Conservation (phyloP, 108 stramenopile genomes). For the Nannochloropsis granulata region DNA sequence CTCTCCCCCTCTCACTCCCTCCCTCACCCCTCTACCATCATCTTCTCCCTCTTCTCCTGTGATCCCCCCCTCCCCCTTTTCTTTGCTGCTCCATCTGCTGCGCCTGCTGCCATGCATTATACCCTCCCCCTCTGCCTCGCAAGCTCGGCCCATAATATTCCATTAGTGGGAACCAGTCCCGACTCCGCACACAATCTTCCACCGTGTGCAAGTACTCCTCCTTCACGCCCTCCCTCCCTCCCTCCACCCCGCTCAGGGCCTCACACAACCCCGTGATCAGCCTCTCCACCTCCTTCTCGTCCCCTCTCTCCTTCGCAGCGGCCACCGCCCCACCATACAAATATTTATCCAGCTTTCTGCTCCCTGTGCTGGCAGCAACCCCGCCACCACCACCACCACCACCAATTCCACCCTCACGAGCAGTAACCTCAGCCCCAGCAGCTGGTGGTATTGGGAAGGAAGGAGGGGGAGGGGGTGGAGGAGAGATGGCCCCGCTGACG, state of each 20-base stretch:
- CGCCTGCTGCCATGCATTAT: not conserved
- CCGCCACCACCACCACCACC: not conserved
- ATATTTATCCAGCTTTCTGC: not conserved
- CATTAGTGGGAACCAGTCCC: not conserved
- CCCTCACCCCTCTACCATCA: not conserved
- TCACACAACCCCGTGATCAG: not conserved
- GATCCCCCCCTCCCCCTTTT: not conserved
- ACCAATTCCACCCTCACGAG: not conserved
- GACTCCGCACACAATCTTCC: not conserved
- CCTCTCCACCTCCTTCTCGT: not conserved
- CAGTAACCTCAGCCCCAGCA: not conserved
- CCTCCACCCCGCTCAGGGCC: not conserved
- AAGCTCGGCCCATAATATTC: not conserved
- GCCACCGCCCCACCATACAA: not conserved
- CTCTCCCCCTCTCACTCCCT: not conserved
- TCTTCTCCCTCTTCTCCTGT: not conserved
- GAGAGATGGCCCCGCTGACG: not conserved
- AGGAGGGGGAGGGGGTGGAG: not conserved
- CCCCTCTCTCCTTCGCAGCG: not conserved
- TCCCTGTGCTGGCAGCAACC: not conserved
- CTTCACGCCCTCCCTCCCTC: not conserved
- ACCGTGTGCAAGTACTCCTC: not conserved
- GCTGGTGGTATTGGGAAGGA: not conserved
- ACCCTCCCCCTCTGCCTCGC: not conserved
- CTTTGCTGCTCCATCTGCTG: not conserved